Evolutionary conservation across 2,329 filamentous ascomycete genomes (phyloP).

Genomic region (Neocucurbitaria cava): DNA sequence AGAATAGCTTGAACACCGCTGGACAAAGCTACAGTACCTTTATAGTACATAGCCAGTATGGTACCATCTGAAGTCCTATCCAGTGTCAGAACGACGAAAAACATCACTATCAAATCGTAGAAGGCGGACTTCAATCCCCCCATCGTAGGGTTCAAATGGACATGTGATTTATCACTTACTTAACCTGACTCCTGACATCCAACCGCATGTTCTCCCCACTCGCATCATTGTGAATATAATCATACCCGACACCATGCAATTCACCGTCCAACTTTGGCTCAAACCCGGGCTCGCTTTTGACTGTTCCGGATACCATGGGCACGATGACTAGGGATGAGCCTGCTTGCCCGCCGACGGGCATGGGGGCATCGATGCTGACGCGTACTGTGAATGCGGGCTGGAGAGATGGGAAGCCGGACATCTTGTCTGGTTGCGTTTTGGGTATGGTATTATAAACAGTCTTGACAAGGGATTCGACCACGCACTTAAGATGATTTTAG

Average conservation of each 20-base stretch:
- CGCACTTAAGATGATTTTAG: too few species aligned
- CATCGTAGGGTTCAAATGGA: too few species aligned
- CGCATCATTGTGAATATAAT: slow-evolving; percentile 43
- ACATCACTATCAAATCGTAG: background rate
- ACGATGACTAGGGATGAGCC: slow-evolving; percentile 35
- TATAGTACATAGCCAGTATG: slow-evolving; percentile 43
- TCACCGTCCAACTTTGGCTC: slow-evolving; percentile 36
- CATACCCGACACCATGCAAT: slow-evolving; percentile 40
- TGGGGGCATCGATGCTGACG: slow-evolving; percentile 36
- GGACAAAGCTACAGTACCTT: slow-evolving; percentile 36
- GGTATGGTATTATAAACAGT: background rate
- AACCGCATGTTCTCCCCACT: slow-evolving; percentile 35
- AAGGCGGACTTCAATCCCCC: background rate
- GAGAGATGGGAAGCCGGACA: slow-evolving; percentile 38
- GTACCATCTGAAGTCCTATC: slow-evolving; percentile 27
- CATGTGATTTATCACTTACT: slow-evolving; percentile 15
- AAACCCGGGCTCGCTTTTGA: slow-evolving; percentile 40
- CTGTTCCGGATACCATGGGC: slow-evolving; percentile 38
- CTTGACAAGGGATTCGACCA: too few species aligned
- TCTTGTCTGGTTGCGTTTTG: slow-evolving; percentile 2
- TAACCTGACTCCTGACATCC: slow-evolving; percentile 37
- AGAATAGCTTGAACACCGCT: slow-evolving; percentile 32
- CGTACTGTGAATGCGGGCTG: slow-evolving; percentile 42
- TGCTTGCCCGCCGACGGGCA: slow-evolving; percentile 32
- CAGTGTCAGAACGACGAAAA: background rate